Evolutionary conservation across 192 early-diverging fungal genomes (phyloP), one percentile per base, ranked within the genome.

Genomic region (Coemansia sp.): DNA sequence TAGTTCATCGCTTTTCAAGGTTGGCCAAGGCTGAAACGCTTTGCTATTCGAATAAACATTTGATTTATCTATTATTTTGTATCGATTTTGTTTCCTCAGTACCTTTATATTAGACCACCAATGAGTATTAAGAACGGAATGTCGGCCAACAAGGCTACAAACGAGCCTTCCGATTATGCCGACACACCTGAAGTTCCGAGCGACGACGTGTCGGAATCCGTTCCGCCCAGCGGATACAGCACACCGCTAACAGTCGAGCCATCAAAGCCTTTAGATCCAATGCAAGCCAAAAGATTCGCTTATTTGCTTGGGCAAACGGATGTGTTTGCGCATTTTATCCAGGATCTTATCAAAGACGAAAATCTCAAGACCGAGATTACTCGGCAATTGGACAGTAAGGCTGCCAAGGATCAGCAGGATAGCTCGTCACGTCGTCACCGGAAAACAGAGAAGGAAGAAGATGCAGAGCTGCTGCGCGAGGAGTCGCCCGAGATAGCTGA

Each of bases 391-490:
- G 64, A 71, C n/a, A 81, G 70, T 29, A 83, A 78, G 59, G 71
- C 72, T 23, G 70, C 43, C 34, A 72, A 68, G 58, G 63, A 39
- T 25, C 21, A 53, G 15, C 42, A 49, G 3, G 60, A 34, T 18
- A 58, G 60, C 4, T 64, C 68, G 4, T 91, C 93, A 25, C 88
- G 91, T 31, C 87, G 94, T 18, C 90, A 90, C 72, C 85, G 97
- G 52, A 95, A 97, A 80, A 97, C 94, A 3, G 97, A 99, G 71
- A 95, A 95, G 79, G 95, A 97, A 70, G 97, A 97, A 73, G 97
- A 97, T 67, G 93, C 92, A 30, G 95, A 96, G 83, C 79, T 99
- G 15, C 74, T 99, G 45, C 74, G 71, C 33, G 86, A 95, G 39
- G 88, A 93, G 37, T 93, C 92, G 59, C 87, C 83, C 0, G 81